Conservation (phyloP, 495 filamentous ascomycete species). For the Xylaria longipes region DNA sequence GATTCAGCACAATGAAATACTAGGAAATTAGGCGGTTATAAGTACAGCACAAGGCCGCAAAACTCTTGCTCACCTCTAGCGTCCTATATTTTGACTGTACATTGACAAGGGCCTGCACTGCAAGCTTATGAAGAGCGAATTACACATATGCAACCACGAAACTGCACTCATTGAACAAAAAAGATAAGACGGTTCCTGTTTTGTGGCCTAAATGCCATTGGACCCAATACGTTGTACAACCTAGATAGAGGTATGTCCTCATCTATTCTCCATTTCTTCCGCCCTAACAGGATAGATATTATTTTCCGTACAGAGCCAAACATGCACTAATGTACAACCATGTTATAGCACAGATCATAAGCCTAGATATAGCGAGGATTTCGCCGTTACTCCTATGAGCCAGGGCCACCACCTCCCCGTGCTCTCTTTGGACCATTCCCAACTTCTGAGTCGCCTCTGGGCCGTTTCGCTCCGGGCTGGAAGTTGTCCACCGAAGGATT, state of each 20-base stretch:
- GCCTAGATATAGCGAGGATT: not conserved
- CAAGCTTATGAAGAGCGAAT: not conserved
- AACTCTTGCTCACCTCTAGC: not conserved
- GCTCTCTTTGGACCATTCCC: conserved; percentile 44
- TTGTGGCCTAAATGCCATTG: conserved; percentile 7
- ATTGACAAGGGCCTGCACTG: not conserved
- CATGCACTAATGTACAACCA: conserved; percentile 11
- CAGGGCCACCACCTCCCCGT: conserved; percentile 39
- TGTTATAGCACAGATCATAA: not conserved
- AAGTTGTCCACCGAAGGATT: conserved; percentile 62
- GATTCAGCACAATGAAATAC: not conserved
- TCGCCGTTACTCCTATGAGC: conserved; percentile 1
- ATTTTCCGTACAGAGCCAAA: conserved; percentile 4
- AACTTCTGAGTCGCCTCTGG: conserved; percentile 66
- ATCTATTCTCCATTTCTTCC: conserved; percentile 1
- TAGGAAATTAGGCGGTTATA: not conserved
- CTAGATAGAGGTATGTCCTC: not conserved
- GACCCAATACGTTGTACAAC: not conserved
- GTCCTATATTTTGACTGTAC: not conserved
- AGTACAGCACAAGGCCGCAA: not conserved
- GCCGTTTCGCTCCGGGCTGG: conserved; percentile 70
- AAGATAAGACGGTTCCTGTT: not conserved
- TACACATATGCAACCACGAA: not conserved
- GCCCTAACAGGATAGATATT: not conserved
- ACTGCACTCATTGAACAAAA: conserved; percentile 8